Conservation (phyloP, 345 rosid species). For the Arabis alpina region DNA sequence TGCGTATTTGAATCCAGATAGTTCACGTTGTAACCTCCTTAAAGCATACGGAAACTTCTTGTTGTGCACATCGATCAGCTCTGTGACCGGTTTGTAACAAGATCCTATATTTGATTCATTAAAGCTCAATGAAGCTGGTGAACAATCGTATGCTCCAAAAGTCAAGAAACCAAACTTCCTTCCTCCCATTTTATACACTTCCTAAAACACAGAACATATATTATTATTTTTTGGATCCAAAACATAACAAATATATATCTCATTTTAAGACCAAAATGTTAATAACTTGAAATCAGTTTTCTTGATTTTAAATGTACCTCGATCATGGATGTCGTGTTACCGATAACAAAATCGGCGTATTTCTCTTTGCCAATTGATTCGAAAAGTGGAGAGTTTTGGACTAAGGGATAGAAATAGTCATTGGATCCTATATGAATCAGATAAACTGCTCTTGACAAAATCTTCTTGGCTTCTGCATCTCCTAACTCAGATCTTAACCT, state of each 20-base stretch:
- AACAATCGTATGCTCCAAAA: slow-evolving; percentile 37
- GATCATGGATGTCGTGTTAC: slow-evolving; percentile 46
- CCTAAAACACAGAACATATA: slow-evolving; percentile 39
- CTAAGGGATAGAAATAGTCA: slow-evolving; percentile 35
- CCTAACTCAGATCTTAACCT: slow-evolving; percentile 48
- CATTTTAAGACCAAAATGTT: background rate
- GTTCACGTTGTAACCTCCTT: slow-evolving; percentile 28
- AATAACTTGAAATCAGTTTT: background rate
- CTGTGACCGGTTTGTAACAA: slow-evolving; percentile 33
- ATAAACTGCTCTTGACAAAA: slow-evolving; percentile 51
- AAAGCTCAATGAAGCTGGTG: slow-evolving; percentile 25
- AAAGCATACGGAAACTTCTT: slow-evolving; percentile 33
- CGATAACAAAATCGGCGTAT: slow-evolving; percentile 48
- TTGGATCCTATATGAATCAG: slow-evolving; percentile 49
- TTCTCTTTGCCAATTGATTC: slow-evolving; percentile 37
- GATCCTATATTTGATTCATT: slow-evolving; percentile 27
- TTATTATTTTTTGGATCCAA: too few species aligned
- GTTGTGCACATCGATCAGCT: slow-evolving; percentile 41
- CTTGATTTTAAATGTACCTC: slow-evolving; percentile 24
- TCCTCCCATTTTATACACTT: slow-evolving; percentile 52
- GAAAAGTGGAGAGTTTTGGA: slow-evolving; percentile 36
- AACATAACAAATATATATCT: background rate
- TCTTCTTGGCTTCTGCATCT: slow-evolving; percentile 36
- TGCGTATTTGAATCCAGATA: slow-evolving; percentile 47
- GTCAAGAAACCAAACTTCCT: slow-evolving; percentile 56